A percentile compares a stretch with the other conserved stretches of the same genome.
phyloP scores from a whole-genome alignment of 371 early-diverging fungal species.

The Entomophthora muscae region DNA sequence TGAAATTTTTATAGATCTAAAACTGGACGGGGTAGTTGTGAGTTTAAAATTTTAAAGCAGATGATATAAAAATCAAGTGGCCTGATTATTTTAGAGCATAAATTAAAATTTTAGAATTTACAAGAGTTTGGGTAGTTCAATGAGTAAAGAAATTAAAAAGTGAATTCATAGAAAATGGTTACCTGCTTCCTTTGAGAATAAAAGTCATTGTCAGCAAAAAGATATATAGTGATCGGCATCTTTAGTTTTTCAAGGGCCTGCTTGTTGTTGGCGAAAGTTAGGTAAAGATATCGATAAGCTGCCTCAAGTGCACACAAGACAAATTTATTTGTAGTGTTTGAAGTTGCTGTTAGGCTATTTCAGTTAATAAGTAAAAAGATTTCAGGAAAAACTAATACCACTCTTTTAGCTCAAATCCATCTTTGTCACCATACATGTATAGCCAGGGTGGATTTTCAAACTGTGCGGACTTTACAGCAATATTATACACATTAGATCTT shows the following conservation, averaged over 20 bases:
- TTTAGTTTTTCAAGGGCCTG: slow-evolving; percentile 10
- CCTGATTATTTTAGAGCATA: too few species aligned
- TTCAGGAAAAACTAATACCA: slow-evolving; percentile 1
- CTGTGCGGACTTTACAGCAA: slow-evolving; percentile 46
- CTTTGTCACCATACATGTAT: slow-evolving; percentile 15
- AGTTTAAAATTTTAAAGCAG: too few species aligned
- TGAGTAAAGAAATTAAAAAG: background rate
- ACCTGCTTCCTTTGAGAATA: slow-evolving; percentile 73
- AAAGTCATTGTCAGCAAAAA: slow-evolving; percentile 85
- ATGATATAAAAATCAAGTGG: too few species aligned
- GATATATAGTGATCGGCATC: slow-evolving; percentile 38
- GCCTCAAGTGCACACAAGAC: background rate
- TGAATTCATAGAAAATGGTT: slow-evolving; percentile 5
- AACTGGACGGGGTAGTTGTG: too few species aligned
- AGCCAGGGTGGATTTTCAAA: slow-evolving; percentile 45
- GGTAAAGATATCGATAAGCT: background rate
- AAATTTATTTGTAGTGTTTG: background rate
- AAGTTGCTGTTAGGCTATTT: background rate
- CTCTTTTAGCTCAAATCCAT: background rate
- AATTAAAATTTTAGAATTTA: too few species aligned
- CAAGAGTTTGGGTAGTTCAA: too few species aligned
- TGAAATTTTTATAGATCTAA: too few species aligned
- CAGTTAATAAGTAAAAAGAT: background rate
- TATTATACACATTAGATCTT: slow-evolving; percentile 12
- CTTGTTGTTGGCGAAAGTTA: background rate